Percentiles rank a stretch among this genome's conserved stretches.
Conservation (phyloP, 2,329 filamentous ascomycete genomes). For the Epichloe aotearoae region DNA sequence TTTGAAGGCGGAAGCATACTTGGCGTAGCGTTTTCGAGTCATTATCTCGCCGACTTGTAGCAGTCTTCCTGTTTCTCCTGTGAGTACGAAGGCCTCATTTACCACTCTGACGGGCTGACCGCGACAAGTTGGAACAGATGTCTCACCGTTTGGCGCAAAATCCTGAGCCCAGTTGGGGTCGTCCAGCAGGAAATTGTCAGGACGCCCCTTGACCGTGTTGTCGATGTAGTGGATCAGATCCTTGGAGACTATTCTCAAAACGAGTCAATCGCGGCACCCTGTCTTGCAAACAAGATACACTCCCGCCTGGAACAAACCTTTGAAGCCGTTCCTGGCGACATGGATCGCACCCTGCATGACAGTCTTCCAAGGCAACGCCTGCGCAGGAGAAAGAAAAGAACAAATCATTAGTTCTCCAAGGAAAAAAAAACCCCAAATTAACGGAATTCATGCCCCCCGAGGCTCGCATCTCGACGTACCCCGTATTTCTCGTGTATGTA, state of each 20-base stretch:
- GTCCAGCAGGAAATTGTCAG: slow-evolving; percentile 51
- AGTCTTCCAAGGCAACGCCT: slow-evolving; percentile 52
- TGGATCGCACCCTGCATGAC: slow-evolving; percentile 63
- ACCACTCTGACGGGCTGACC: background rate
- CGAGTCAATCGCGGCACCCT: background rate
- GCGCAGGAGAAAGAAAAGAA: background rate
- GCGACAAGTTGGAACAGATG: no score
- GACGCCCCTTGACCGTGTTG: slow-evolving; percentile 21
- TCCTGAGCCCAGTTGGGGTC: slow-evolving; percentile 75
- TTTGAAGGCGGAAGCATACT: slow-evolving; percentile 16
- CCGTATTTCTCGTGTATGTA: slow-evolving; percentile 65
- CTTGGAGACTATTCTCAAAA: slow-evolving; percentile 37
- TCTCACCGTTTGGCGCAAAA: slow-evolving; percentile 63
- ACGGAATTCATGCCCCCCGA: no score
- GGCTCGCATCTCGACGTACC: slow-evolving; percentile 16
- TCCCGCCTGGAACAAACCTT: slow-evolving; percentile 16
- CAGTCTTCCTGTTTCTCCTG: slow-evolving; percentile 35
- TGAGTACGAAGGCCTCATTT: slow-evolving; percentile 2
- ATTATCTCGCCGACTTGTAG: slow-evolving; percentile 64
- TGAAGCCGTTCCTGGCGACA: slow-evolving; percentile 62
- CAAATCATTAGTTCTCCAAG: background rate
- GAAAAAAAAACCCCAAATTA: background rate
- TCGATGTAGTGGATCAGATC: slow-evolving; percentile 68
- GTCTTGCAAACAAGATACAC: background rate
- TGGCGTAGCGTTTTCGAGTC: slow-evolving; percentile 65